Percentiles rank a stretch among this genome's conserved stretches.
Evolutionary conservation across 2,329 filamentous ascomycete genomes (phyloP).

Genomic region (Diaporthe vaccinii): DNA sequence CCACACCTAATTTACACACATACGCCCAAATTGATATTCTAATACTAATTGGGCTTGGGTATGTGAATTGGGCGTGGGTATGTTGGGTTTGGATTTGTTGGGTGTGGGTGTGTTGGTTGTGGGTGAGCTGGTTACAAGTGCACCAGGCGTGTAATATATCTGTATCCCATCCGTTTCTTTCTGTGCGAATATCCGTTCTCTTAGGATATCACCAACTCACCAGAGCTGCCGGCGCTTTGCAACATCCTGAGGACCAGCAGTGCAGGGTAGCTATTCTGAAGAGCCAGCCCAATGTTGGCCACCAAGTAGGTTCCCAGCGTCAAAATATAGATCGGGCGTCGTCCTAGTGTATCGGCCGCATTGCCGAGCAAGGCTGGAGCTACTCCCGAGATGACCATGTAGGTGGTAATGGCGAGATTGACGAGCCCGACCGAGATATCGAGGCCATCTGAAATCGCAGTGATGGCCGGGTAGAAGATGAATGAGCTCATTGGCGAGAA

Average conservation of each 20-base stretch:
- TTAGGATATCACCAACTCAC: constrained; percentile 50
- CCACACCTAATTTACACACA: no score
- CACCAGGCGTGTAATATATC: no score
- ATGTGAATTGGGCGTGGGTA: no score
- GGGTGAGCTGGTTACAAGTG: no score
- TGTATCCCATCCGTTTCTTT: no score
- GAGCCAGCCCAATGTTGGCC: constrained; percentile 54
- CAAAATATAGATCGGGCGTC: constrained; percentile 55
- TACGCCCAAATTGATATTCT: no score
- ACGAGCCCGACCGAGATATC: constrained; percentile 43
- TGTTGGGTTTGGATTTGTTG: no score
- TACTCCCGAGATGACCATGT: constrained; percentile 58
- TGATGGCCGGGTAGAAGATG: constrained; percentile 45
- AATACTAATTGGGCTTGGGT: no score
- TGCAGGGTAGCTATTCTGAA: constrained; percentile 53
- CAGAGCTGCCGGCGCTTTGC: constrained; percentile 60
- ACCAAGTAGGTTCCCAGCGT: constrained; percentile 52
- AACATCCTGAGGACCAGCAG: constrained; percentile 58
- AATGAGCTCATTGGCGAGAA: constrained; percentile 45
- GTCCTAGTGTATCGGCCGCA: constrained; percentile 55
- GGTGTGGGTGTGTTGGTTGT: no score
- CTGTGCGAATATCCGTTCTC: no score
- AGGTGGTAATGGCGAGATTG: constrained; percentile 52
- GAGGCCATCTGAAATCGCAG: constrained; percentile 41
- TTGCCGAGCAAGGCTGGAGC: constrained; percentile 56